Evolutionary conservation across 805 yeast genomes (phyloP), one percentile per base, ranked within the genome.

Genomic region (Suhomyces xylopsoci): DNA sequence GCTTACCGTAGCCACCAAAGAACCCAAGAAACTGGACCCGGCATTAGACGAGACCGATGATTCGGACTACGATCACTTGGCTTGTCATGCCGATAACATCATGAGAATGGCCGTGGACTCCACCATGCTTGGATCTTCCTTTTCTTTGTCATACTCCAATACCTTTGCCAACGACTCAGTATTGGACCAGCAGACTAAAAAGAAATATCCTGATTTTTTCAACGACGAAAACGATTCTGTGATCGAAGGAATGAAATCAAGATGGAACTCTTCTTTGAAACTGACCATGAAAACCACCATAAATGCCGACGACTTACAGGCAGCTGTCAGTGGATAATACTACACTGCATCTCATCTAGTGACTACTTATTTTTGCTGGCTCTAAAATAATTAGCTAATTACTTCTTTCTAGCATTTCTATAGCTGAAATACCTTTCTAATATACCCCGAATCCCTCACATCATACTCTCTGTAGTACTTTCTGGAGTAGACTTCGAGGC

Each of bases 91-190:
- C 1, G 75, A 74, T 48, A 73, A 72, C 51, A 76, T 76, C 51
- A 64, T 76, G 68, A 62, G 76, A 20, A 75, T 76, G 79, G 80
- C 80, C 5, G 74, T 76, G 47, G 80, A 76, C 54, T 70, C 80
- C 25, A 76, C 80, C 2, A 70, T 75, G 76, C 62, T 74, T 48
- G 77, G 77, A 1, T 73, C 78, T 1, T 69, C 75, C 7, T 71
- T 68, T 47, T 69, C 70, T 51, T 65, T 67, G 24, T 67, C 75
- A 12, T 68, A 72, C 46, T 70, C 76, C 26, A 67, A 70, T 8
- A 69, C 69, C 17, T 71, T 70, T 55, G 64, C 61, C 5, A 72
- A 70, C 48, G 76, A 72, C 30, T 68, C 74, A 1, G 56, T 67
- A 32, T 46, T 53, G n/a, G 65, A 59, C 12, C 57, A 58, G 47